These are phyloP conservation scores for Diplosphaera chodatii DNA, from an alignment of 139 green algal genomes.

Conservation along the genomic window DNA sequence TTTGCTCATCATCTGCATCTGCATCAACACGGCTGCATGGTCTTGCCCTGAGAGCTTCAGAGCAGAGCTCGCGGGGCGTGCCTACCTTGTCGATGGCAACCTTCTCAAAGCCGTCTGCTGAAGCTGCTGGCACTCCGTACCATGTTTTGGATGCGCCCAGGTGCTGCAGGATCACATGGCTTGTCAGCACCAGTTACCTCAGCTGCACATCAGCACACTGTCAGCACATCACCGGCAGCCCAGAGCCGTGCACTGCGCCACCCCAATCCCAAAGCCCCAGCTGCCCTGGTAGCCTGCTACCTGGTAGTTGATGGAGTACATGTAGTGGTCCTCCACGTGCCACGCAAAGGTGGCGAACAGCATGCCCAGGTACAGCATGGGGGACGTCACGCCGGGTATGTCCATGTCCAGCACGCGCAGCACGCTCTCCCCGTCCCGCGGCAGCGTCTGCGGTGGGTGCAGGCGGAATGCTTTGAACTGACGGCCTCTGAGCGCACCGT, in stretches of 20 bases:
- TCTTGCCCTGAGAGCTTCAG: too few species aligned
- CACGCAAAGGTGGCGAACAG: slow-evolving; percentile 84
- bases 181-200: not conserved
- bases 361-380: slow-evolving; percentile 86
- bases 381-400: slow-evolving; percentile 60
- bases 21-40: too few species aligned
- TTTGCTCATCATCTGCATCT: too few species aligned
- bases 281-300: too few species aligned
- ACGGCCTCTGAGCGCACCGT: too few species aligned
- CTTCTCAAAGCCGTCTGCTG: slow-evolving; percentile 63
- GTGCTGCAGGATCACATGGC: slow-evolving; percentile 37
- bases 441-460: slow-evolving; percentile 25
- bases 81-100: slow-evolving; percentile 19
- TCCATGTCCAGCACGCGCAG: slow-evolving; percentile 34
- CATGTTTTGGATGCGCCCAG: slow-evolving; percentile 80
- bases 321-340: slow-evolving; percentile 92
- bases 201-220: too few species aligned
- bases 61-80: too few species aligned
- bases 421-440: slow-evolving; percentile 24
- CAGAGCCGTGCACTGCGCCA: too few species aligned
- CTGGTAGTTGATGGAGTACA: slow-evolving; percentile 58
- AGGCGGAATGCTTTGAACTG: not conserved
- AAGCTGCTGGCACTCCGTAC: slow-evolving; percentile 55
- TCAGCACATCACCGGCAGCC: too few species aligned
- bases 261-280: too few species aligned